Conservation (phyloP, 1,284 basidiomycete genomes). For the Ceraceosorus guamensis region DNA sequence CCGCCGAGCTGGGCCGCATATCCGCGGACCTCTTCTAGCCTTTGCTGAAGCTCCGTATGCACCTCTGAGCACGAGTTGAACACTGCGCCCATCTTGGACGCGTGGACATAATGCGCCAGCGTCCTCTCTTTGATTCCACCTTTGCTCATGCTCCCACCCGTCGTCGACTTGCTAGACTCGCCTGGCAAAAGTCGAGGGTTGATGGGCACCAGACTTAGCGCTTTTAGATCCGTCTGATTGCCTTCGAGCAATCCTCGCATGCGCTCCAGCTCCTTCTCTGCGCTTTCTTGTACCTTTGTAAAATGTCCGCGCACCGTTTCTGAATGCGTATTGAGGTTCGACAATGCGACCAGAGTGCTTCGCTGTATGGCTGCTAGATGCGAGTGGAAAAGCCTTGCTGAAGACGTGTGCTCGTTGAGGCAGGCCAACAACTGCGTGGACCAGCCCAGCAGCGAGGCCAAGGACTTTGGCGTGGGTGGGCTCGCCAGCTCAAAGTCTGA, state of each 20-base stretch:
- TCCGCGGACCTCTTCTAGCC: slow-evolving; percentile 18
- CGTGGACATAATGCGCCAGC: slow-evolving; percentile 39
- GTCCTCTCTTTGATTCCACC: slow-evolving; percentile 10
- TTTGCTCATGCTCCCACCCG: slow-evolving; percentile 9
- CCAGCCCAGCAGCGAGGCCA: slow-evolving; percentile 31
- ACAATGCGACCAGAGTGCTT: slow-evolving; percentile 35
- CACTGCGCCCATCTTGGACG: slow-evolving; percentile 31
- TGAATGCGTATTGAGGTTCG: slow-evolving; percentile 38
- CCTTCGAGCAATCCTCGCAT: slow-evolving; percentile 39
- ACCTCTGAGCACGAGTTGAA: slow-evolving; percentile 29
- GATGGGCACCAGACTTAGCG: slow-evolving; percentile 35
- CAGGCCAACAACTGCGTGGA: slow-evolving; percentile 13
- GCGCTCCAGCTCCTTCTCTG: slow-evolving; percentile 25
- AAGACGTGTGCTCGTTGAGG: slow-evolving; percentile 9
- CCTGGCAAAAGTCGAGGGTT: slow-evolving; percentile 28
- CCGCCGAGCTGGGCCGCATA: slow-evolving; percentile 22
- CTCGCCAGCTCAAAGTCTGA: slow-evolving; percentile 21
- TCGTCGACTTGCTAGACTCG: slow-evolving; percentile 8
- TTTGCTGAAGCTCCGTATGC: slow-evolving; percentile 21
- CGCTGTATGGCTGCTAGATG: slow-evolving; percentile 26
- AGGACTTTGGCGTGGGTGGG: slow-evolving; percentile 31
- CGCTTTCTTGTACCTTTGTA: slow-evolving; percentile 21
- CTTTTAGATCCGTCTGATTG: slow-evolving; percentile 32
- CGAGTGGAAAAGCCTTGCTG: slow-evolving; percentile 13
- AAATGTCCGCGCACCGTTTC: slow-evolving; percentile 28